phyloP scores from a whole-genome alignment of 352 stramenopile species.

The Globisporangium yorkense region DNA sequence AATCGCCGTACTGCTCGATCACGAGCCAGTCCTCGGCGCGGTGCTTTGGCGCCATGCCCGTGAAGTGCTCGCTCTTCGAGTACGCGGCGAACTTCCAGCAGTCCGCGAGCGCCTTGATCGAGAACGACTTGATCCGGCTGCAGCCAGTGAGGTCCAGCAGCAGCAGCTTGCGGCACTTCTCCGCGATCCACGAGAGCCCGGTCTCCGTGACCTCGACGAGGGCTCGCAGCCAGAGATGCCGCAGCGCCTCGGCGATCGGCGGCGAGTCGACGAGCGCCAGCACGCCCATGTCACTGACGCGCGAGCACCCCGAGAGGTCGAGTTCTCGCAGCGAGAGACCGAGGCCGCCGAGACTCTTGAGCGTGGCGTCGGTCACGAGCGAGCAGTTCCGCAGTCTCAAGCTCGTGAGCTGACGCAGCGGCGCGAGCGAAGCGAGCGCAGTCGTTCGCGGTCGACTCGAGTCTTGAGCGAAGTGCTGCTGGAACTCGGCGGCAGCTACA shows the following conservation, averaged over 20 bases:
- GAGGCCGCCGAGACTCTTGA: constrained; percentile 31
- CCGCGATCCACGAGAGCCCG: constrained; percentile 81
- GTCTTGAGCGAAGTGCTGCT: neutral
- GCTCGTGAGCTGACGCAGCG: constrained; percentile 20
- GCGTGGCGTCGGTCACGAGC: constrained; percentile 30
- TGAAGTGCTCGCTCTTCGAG: constrained; percentile 42
- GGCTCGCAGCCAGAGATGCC: constrained; percentile 60
- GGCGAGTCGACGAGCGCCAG: constrained; percentile 57
- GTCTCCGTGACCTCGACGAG: constrained; percentile 66
- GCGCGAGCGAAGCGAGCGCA: neutral
- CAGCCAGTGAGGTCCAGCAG: constrained; percentile 62
- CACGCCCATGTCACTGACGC: constrained; percentile 75
- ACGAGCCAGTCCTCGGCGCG: constrained; percentile 75
- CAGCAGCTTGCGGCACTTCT: constrained; percentile 58
- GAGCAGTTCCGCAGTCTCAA: constrained; percentile 40
- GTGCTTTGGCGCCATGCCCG: constrained; percentile 68
- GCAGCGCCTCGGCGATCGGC: constrained; percentile 28
- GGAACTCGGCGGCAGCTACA: neutral
- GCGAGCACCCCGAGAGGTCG: constrained; percentile 65
- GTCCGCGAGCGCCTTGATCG: constrained; percentile 45
- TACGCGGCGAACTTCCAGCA: constrained; percentile 60
- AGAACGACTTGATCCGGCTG: constrained; percentile 32
- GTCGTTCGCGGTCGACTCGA: neutral
- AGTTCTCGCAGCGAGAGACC: constrained; percentile 72
- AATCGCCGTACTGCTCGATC: constrained; percentile 83